phyloP scores from a whole-genome alignment of 352 stramenopile genomes.

The Thraustochytrium striatum region DNA sequence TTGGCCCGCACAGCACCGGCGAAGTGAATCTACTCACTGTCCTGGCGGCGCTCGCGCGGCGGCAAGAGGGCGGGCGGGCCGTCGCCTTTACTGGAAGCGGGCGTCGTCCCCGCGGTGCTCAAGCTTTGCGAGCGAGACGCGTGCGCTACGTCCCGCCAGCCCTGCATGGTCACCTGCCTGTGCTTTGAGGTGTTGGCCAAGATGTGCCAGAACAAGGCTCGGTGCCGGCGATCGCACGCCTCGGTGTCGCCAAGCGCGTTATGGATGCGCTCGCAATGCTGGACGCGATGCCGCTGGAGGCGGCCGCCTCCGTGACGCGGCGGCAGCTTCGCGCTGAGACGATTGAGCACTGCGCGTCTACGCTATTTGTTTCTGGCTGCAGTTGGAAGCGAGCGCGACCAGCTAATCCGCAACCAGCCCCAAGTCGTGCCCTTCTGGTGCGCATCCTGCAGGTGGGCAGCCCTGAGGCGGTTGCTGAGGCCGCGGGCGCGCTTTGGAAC shows the following conservation, averaged over 20 bases:
- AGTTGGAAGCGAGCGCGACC: constrained; percentile 14
- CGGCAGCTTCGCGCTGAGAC: too few relatives aligned
- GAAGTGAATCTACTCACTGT: not conserved
- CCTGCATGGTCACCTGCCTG: not conserved
- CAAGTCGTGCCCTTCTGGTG: constrained; percentile 18
- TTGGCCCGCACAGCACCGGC: not conserved
- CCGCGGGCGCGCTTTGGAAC: constrained; percentile 36
- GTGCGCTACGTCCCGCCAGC: not conserved
- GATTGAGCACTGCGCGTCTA: constrained; percentile 30
- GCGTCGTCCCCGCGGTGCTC: not conserved
- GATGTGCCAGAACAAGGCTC: constrained; percentile 11
- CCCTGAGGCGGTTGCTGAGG: constrained; percentile 10
- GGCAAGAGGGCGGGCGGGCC: not conserved
- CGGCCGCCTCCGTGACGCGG: too few relatives aligned
- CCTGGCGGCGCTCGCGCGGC: not conserved
- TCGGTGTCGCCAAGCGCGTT: too few relatives aligned
- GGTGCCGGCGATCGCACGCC: constrained; percentile 11
- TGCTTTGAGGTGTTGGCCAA: constrained; percentile 1
- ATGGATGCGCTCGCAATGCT: too few relatives aligned
- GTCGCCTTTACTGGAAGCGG: not conserved
- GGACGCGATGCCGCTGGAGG: too few relatives aligned
- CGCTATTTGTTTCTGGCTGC: constrained; percentile 22
- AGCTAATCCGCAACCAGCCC: not conserved
- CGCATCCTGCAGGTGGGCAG: constrained; percentile 18
- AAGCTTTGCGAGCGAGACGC: not conserved